Conservation (phyloP, 192 early-diverging fungal genomes). For the Ambispora gerdemannii region DNA sequence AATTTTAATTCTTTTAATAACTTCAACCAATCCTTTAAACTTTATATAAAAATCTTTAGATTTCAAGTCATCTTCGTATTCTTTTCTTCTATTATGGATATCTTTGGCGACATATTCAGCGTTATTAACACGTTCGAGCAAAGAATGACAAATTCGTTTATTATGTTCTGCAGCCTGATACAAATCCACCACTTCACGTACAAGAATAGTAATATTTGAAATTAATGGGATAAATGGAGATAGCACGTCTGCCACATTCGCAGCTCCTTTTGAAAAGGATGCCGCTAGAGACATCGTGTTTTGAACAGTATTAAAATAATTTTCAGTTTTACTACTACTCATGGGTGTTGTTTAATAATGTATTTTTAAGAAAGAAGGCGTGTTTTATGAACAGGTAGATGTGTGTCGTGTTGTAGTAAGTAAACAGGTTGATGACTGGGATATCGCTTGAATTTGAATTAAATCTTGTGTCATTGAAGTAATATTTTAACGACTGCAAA, state of each 20-base stretch:
- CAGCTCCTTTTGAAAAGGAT: neutral
- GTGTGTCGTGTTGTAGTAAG: too few relatives aligned
- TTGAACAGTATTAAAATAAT: too few relatives aligned
- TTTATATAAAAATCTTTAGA: conserved; percentile 27
- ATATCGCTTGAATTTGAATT: too few relatives aligned
- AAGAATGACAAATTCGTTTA: conserved; percentile 23
- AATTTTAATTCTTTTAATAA: conserved; percentile 18
- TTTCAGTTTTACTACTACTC: too few relatives aligned
- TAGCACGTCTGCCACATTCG: conserved; percentile 5
- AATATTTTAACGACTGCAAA: too few relatives aligned
- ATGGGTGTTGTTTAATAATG: too few relatives aligned
- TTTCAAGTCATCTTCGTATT: conserved; percentile 21
- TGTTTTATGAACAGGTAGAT: too few relatives aligned
- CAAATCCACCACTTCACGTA: conserved; percentile 13
- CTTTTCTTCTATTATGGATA: conserved; percentile 18
- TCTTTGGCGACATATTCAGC: conserved; percentile 20
- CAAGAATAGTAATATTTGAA: neutral
- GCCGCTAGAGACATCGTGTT: too few relatives aligned
- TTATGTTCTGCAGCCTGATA: conserved; percentile 31
- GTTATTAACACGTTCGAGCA: conserved; percentile 4
- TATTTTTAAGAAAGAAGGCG: too few relatives aligned
- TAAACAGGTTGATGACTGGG: too few relatives aligned
- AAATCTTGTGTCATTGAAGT: too few relatives aligned
- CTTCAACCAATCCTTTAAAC: conserved; percentile 13
- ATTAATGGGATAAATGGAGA: conserved; percentile 29